These are phyloP conservation scores for Aphanoascus verrucosus DNA, from an alignment of 2,329 filamentous ascomycete genomes.

Conservation along the genomic window DNA sequence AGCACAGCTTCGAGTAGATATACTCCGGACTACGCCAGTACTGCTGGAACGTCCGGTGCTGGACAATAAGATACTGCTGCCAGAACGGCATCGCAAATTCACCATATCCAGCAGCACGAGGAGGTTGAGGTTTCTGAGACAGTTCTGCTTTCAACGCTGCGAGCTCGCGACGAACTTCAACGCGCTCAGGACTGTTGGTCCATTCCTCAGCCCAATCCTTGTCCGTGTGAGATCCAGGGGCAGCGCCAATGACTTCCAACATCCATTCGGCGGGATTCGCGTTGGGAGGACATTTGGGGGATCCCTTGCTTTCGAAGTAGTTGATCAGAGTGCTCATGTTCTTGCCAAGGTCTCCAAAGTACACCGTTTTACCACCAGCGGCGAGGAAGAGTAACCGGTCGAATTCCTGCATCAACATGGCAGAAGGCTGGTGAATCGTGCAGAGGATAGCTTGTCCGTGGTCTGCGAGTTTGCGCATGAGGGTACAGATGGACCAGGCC, in stretches of 20 bases:
- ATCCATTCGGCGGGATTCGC: constrained; percentile 72
- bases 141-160: constrained; percentile 43
- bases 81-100: constrained; percentile 72
- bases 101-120: constrained; percentile 24
- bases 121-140: constrained; percentile 19
- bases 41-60: constrained; percentile 70
- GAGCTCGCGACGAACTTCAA: constrained; percentile 35
- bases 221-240: constrained; percentile 47
- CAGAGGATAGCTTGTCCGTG: constrained; percentile 85
- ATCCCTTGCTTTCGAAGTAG: constrained; percentile 58
- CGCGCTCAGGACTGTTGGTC: constrained; percentile 46
- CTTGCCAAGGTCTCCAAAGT: constrained; percentile 56
- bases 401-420: constrained; percentile 84
- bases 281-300: constrained; percentile 48
- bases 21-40: constrained; percentile 86
- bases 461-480: constrained; percentile 81
- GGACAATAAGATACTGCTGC: constrained; percentile 56
- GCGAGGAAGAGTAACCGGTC: constrained; percentile 55
- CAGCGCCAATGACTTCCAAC: constrained; percentile 50
- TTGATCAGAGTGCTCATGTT: constrained; percentile 48
- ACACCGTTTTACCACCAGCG: constrained; percentile 55
- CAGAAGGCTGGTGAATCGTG: constrained; percentile 95
- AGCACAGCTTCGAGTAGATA: constrained; percentile 69
- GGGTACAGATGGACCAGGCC: constrained; percentile 79
- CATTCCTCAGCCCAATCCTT: constrained; percentile 46